Percentiles rank a stretch among this genome's conserved stretches.
Conservation (phyloP, 805 yeast genomes). For the Lipomyces yamanashiensis region DNA sequence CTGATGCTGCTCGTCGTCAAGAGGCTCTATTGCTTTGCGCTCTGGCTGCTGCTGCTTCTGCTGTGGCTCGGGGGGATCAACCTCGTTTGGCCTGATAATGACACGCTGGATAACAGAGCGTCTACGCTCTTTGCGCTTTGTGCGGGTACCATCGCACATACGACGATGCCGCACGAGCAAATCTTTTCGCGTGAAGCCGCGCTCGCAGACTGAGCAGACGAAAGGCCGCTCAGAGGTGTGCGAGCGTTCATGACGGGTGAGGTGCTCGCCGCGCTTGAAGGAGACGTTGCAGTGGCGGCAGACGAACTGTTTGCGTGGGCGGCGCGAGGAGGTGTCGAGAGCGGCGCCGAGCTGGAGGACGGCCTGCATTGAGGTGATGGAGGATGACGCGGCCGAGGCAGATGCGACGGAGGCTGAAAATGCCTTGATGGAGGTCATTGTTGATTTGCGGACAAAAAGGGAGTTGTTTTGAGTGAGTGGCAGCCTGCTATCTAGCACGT, state of each 20-base stretch:
- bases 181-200: slow-evolving; percentile 34
- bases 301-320: slow-evolving; percentile 21
- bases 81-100: slow-evolving; percentile 18
- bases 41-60: too few relatives aligned
- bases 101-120: slow-evolving; percentile 19
- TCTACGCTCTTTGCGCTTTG: slow-evolving; percentile 18
- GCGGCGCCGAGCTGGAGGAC: slow-evolving; percentile 22
- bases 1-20: neutral
- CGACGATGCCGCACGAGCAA: slow-evolving; percentile 31
- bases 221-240: slow-evolving; percentile 84
- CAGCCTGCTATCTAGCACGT: too few relatives aligned
- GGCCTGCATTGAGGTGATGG: slow-evolving; percentile 21
- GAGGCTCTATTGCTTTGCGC: neutral
- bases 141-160: slow-evolving; percentile 21
- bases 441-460: neutral
- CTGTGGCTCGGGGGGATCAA: slow-evolving; percentile 6
- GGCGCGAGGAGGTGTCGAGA: slow-evolving; percentile 12
- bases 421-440: slow-evolving; percentile 11
- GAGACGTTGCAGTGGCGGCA: slow-evolving; percentile 20
- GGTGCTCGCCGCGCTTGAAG: slow-evolving; percentile 49
- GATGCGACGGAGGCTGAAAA: slow-evolving; percentile 20
- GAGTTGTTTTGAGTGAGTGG: neutral
- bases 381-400: slow-evolving; percentile 12
- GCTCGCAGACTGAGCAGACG: slow-evolving; percentile 36
- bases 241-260: slow-evolving; percentile 63